phyloP scores from a whole-genome alignment of 2,329 filamentous ascomycete genomes.

The Clarireedia homoeocarpa region DNA sequence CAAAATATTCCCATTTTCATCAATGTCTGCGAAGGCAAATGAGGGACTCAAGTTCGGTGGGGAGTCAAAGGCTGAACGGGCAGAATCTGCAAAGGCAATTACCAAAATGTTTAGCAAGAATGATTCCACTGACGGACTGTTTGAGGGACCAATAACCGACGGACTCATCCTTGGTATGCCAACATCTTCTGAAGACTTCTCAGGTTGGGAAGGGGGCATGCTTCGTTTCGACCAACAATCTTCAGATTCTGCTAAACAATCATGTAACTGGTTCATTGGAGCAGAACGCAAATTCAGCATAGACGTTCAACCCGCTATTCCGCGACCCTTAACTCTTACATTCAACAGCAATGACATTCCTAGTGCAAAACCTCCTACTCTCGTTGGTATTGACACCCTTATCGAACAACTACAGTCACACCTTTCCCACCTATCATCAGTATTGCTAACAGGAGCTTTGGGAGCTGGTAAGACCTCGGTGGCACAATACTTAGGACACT shows the following conservation, averaged over 20 bases:
- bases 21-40: conserved; percentile 44
- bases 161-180: conserved; percentile 65
- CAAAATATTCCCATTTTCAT: conserved; percentile 74
- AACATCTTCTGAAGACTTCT: conserved; percentile 42
- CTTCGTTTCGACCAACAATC: conserved; percentile 64
- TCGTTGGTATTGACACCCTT: conserved; percentile 80
- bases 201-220: conserved; percentile 76
- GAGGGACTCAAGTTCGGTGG: conserved; percentile 78
- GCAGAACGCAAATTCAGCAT: conserved; percentile 66
- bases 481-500: conserved; percentile 66
- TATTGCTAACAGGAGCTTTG: conserved; percentile 79
- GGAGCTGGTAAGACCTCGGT: conserved; percentile 86
- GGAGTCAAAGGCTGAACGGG: conserved; percentile 74
- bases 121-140: conserved; percentile 49
- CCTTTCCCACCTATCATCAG: conserved; percentile 77
- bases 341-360: conserved; percentile 35
- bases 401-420: conserved; percentile 67
- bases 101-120: conserved; percentile 57
- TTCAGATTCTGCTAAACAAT: conserved; percentile 39
- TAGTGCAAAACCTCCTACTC: conserved; percentile 41
- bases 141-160: conserved; percentile 83
- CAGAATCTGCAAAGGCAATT: conserved; percentile 67
- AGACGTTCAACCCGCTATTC: conserved; percentile 68
- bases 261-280: conserved; percentile 64
- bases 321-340: conserved; percentile 51